Base-by-base conservation (phyloP, 192 early-diverging fungal species). In the Globomyces pollinis-pini region DNA sequence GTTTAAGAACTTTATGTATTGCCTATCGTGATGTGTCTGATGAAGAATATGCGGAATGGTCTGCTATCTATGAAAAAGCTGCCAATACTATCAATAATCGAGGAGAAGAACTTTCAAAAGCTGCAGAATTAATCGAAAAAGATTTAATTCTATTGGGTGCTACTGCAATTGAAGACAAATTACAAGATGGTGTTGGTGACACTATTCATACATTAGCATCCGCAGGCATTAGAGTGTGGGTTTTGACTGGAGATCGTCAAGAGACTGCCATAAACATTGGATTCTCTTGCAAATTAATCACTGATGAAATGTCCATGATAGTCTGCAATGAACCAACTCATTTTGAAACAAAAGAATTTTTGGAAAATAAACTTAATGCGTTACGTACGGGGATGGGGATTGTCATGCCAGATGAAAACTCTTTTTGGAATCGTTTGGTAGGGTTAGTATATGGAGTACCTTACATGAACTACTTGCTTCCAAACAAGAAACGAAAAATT, bases 191-290 rank as follows among this genome's bases (percentile, higher is more conserved):
- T 43, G 96, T 99, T 26, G 94, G 94, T n/a, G 91, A 97, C 59
- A 92, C 96, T 0, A 99, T 99, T 58, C 86, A 89, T 70, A 96
- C 93, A 7, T 76, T 99, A 35, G 88, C 91, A 45, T 86, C 88
- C 60, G 96, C 94, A 1, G 91, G 91, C 7, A 95, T 98, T 72
- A 90, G 92, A 61, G 84, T 98, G 38, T 98, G 94, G 94, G 93
- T 99, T 6, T 71, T 99, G 64, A 99, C 96, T 9, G 96, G 96
- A 38, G 96, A 99, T 71, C 68, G 92, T 34, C 94, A 97, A 68
- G 96, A 99, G 68, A 99, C 96, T 1, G 96, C 96, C 18, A 96
- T 99, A 75, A 97, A 99, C 68, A 97, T 99, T 73, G 96, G 93
- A 11, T 95, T 93, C 62, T 88, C 86, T 36, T 96, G 92, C 75